Percentiles rank a stretch among this genome's conserved stretches.
phyloP scores from a whole-genome alignment of 2,329 filamentous ascomycete species.

The Pseudogymnoascus sp. region DNA sequence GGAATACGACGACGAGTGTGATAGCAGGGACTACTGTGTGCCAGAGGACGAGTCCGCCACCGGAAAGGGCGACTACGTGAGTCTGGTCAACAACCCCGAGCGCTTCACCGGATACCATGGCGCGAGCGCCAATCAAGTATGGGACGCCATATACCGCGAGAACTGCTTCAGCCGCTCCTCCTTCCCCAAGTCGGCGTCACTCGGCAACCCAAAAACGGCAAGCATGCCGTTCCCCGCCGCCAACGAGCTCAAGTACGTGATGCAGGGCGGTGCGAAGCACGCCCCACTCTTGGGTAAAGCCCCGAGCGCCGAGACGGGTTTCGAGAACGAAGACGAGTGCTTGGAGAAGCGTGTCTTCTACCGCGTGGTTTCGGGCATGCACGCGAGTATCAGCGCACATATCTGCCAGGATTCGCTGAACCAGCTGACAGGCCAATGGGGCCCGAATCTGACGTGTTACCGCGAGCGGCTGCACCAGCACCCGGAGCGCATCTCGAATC shows the following conservation, averaged over 20 bases:
- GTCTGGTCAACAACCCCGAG: constrained; percentile 85
- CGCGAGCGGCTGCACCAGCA: constrained; percentile 72
- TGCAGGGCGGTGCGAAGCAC: constrained; percentile 49
- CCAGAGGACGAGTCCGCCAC: constrained; percentile 84
- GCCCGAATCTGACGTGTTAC: constrained; percentile 85
- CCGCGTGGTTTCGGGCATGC: constrained; percentile 91
- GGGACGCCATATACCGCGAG: constrained; percentile 93
- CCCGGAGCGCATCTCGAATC: constrained; percentile 88
- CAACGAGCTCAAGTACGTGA: constrained; percentile 53
- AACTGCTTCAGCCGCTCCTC: constrained; percentile 81
- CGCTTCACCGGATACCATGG: constrained; percentile 92
- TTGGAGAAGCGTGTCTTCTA: constrained; percentile 99
- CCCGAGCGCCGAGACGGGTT: constrained; percentile 52
- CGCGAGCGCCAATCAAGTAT: constrained; percentile 77
- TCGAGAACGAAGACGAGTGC: constrained; percentile 84
- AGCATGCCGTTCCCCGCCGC: constrained; percentile 40
- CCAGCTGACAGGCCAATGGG: constrained; percentile 88
- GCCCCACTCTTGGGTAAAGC: constrained; percentile 41
- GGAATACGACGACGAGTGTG: constrained; percentile 95
- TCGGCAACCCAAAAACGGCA: constrained; percentile 38
- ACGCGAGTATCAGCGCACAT: constrained; percentile 93
- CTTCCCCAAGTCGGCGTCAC: constrained; percentile 50
- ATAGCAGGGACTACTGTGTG: constrained; percentile 93
- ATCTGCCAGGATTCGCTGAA: constrained; percentile 95
- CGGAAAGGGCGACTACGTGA: constrained; percentile 93